phyloP scores from a whole-genome alignment of 306 rosid species.

The Prunus persica region DNA sequence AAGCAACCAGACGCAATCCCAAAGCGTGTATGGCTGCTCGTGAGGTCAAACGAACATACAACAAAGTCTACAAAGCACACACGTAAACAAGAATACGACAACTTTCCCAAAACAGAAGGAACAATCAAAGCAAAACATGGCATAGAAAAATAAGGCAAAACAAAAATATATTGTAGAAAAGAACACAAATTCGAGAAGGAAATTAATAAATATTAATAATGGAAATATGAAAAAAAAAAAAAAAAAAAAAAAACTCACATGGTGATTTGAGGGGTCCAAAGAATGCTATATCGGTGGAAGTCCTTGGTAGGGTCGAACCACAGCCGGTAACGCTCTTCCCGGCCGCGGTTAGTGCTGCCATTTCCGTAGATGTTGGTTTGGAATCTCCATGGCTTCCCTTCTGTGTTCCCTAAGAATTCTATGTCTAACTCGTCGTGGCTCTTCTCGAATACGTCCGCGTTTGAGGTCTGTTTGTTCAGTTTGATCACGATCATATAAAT shows the following conservation, averaged over 20 bases:
- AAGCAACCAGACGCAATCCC: conserved; percentile 54
- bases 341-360: conserved; percentile 88
- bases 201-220: neutral
- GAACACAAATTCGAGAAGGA: no score
- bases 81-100: conserved; percentile 1
- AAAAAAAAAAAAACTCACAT: conserved; percentile 43
- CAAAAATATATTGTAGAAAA: neutral
- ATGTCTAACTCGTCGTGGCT: conserved; percentile 89
- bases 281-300: conserved; percentile 84
- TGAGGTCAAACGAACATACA: conserved; percentile 36
- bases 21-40: conserved; percentile 19
- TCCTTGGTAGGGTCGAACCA: conserved; percentile 88
- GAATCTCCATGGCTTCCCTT: conserved; percentile 90
- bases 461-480: conserved; percentile 59
- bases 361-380: conserved; percentile 93
- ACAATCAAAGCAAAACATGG: neutral
- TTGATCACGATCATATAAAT: neutral
- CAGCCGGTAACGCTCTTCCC: conserved; percentile 86
- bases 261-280: conserved; percentile 64
- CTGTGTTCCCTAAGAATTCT: conserved; percentile 79
- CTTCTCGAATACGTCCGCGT: conserved; percentile 84
- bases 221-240: neutral
- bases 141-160: neutral
- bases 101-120: neutral
- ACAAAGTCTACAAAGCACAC: conserved; percentile 15